Base-by-base conservation (phyloP, 306 rosid genomes). In the Sesbania bispinosa region DNA sequence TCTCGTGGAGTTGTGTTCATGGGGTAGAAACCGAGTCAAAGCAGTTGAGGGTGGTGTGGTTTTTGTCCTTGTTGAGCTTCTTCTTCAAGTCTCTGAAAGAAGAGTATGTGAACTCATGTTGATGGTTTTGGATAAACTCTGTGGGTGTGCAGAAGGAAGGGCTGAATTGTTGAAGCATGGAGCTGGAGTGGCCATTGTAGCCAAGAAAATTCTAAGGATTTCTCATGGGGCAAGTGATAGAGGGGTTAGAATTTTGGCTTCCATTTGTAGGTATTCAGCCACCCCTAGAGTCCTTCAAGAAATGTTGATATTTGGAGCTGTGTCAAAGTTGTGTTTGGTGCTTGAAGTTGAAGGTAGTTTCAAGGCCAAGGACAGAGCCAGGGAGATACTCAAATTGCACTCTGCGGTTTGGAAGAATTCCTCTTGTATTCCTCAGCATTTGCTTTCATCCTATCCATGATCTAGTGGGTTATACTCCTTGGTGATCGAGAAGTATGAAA, bases 101-200 rank as follows among this genome's bases (percentile, higher is more conserved):
- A 66, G 90, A 16, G 18, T 13, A 1, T 80, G 88, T 38, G 93
- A 90, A 77, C 84, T 90, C 2, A 52, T 67, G 24, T 66, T 90
- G 5, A 27, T 71, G 5, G 68, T 67, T n/a, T 52, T 90, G 70
- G 90, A 87, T n/a, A 85, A 76, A 66, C 82, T 90, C 0, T 90
- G 96, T n/a, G 71, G 80, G 0, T 85, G 90, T 24, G 90, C 93
- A 0, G 93, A 90, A 67, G 96, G 93, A 55, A 41, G 93, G 2
- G 96, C 88, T 0, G 86, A 85, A 73, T 36, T 90, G 62, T 30
- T 83, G 81, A 73, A 35, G 32, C 93, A 87, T 11, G 85, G 75
- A 4, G 93, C 85, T 0, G 96, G 93, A 23, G 6, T 87, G 6
- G 96, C 90, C 3, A 9, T 83, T 20, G 89, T 90, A 42, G 80